Evolutionary conservation across 495 filamentous ascomycete species (phyloP), one percentile per base, ranked within the genome.

Genomic region (Hyaloscypha variabilis): DNA sequence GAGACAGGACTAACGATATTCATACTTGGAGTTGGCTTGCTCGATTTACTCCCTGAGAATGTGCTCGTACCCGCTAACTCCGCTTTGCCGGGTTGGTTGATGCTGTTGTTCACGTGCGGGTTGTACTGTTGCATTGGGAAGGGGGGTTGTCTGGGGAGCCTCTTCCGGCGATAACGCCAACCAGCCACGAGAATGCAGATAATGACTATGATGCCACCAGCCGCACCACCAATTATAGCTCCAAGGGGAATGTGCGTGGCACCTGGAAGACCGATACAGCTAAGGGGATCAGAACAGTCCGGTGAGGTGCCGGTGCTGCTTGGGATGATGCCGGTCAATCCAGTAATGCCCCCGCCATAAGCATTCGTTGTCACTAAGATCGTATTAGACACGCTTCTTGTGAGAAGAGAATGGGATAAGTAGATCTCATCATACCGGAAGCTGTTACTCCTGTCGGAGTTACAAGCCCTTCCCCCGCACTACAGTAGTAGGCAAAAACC

Each of bases 401-500:
- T 10, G 26, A 28, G 2, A 8, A 23, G 14, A 21, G 30, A 29
- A 51, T 29, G 25, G 52, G 24, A 79, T 78, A 29, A 72, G 31
- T 13, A 13, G 31, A 34, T 34, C 13, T 34, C 31, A 34, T 34
- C 31, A 3, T 34, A 34, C 31, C 31, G 6, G 31, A 34, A 8
- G 31, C 31, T 11, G 76, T 77, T 13, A 83, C 68, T 1, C 78
- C 78, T 3, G 63, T 67, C 11, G 77, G 69, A 0, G 67, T 76
- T 1, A 78, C 72, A 31, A 78, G 53, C 2, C 72, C 78, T 24
- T 72, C 73, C 11, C 77, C 82, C 14, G 81, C 82, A 61, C 72
- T 79, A 63, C 82, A 85, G 53, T 83, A 85, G 29, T 74, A 64
- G 28, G 78, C 70, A 58, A 78, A 82, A 0, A 83, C 77, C 24